Conservation (phyloP, 1,284 basidiomycete genomes). For the Caloboletus inedulis region DNA sequence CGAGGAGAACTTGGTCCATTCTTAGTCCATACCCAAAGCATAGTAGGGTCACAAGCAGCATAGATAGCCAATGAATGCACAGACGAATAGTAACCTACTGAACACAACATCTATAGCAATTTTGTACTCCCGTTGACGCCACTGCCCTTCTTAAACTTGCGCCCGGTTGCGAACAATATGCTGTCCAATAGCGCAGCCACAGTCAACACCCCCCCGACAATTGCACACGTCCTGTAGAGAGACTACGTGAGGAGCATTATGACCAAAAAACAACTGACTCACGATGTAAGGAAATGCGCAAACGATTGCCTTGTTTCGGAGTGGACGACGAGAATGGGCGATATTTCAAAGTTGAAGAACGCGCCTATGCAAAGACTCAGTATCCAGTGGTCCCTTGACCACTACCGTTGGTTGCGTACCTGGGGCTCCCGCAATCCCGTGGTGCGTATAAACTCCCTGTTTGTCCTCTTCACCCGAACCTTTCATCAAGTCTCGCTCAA, state of each 20-base stretch:
- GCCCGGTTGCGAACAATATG: constrained; percentile 75
- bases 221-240: constrained; percentile 81
- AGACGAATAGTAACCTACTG: constrained; percentile 4
- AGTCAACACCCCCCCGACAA: constrained; percentile 95
- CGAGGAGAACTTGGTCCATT: constrained; percentile 15
- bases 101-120: constrained; percentile 41
- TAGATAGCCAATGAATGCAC: constrained; percentile 17
- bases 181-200: constrained; percentile 92
- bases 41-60: neutral
- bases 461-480: constrained; percentile 58
- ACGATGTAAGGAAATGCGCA: constrained; percentile 97
- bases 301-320: constrained; percentile 91
- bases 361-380: constrained; percentile 46
- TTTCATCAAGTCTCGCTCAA: constrained; percentile 84
- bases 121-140: constrained; percentile 42
- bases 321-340: constrained; percentile 92
- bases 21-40: neutral
- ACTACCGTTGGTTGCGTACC: constrained; percentile 41
- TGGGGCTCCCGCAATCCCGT: constrained; percentile 77
- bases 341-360: constrained; percentile 98
- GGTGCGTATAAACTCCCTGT: constrained; percentile 76
- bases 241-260: neutral
- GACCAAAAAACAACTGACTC: constrained; percentile 34
- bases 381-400: neutral
- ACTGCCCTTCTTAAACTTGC: constrained; percentile 59